Conservation (phyloP, 2,329 filamentous ascomycete species). For the Diaporthe helianthi region DNA sequence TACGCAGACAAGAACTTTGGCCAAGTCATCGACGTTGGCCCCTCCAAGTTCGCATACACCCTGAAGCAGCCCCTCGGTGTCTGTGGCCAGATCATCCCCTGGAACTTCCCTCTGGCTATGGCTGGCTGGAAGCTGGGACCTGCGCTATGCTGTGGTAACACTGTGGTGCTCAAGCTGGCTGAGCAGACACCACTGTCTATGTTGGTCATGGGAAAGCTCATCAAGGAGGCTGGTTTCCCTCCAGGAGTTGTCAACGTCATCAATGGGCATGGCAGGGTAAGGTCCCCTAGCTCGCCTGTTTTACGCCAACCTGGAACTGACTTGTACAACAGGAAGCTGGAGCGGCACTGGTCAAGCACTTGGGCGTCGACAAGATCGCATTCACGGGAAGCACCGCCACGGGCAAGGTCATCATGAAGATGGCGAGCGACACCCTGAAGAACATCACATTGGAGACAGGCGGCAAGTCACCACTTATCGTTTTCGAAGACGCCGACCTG, state of each 20-base stretch:
- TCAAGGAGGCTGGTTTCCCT: constrained; percentile 77
- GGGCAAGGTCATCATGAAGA: constrained; percentile 75
- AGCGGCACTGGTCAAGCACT: constrained; percentile 68
- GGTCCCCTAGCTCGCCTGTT: neutral
- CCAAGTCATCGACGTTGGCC: constrained; percentile 75
- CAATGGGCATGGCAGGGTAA: constrained; percentile 66
- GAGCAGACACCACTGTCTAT: constrained; percentile 71
- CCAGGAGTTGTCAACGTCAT: constrained; percentile 77
- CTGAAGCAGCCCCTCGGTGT: constrained; percentile 80
- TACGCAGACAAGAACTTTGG: constrained; percentile 83
- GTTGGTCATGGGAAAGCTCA: constrained; percentile 67
- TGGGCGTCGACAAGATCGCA: constrained; percentile 72
- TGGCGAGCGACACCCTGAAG: constrained; percentile 67
- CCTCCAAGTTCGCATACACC: constrained; percentile 77
- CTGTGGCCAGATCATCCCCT: constrained; percentile 78
- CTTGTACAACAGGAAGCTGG: constrained; percentile 57
- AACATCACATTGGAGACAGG: constrained; percentile 69
- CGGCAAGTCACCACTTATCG: constrained; percentile 65
- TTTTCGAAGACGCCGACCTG: constrained; percentile 69
- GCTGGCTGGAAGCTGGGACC: constrained; percentile 80
- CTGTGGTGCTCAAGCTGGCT: constrained; percentile 67
- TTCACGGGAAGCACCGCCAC: constrained; percentile 76
- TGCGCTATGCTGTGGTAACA: constrained; percentile 69
- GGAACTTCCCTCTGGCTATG: constrained; percentile 82
- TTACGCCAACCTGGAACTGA: neutral